Evolutionary conservation across 768 basidiomycete genomes (phyloP), one percentile per base, ranked within the genome.

Genomic region (Suillus ampliporus): DNA sequence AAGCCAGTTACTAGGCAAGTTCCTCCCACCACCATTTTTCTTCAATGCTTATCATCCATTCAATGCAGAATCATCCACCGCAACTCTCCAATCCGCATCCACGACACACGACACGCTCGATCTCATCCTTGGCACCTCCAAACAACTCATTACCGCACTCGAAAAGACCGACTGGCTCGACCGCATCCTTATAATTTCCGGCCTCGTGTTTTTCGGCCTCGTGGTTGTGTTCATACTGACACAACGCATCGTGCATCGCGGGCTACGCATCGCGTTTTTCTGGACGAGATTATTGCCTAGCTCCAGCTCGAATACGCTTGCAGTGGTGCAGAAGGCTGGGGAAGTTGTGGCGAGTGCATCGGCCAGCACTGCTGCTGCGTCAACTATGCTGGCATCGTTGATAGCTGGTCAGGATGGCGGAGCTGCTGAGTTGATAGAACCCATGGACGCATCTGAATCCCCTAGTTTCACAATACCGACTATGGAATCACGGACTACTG

Each of bases 81-180:
- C 86, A 8, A 87, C 91, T 15, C 84, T 99, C 6, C 82, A 83
- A 8, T 85, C 90, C 3, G 87, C 96, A 0, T 90, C 90, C 1
- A 77, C 83, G 9, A 86, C 90, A 14, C 95, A 98, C 69, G 91
- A 94, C 69, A 82, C 82, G 5, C 87, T 97, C 63, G 83, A 82
- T 40, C 80, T 82, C 57, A 72, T 96, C 61, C 86, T 98, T 72
- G 79, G 81, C 56, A 88, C 90, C 50, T 97, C 95, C 3, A 91
- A 91, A 69, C 84, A 90, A 31, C 86, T 99, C 65, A 88, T 99
- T 66, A 92, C 89, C 15, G 87, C 89, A 0, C 87, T 99, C 53
- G 93, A 97, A 76, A 89, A 90, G 63, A 86, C 95, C 17, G 96
- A 99, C 80, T 90, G 92, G 87, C 80, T 96, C 21, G 97, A 99